These are phyloP conservation scores for Cercospora sp. DNA, from an alignment of 2,329 filamentous ascomycete species.

Conservation along the genomic window DNA sequence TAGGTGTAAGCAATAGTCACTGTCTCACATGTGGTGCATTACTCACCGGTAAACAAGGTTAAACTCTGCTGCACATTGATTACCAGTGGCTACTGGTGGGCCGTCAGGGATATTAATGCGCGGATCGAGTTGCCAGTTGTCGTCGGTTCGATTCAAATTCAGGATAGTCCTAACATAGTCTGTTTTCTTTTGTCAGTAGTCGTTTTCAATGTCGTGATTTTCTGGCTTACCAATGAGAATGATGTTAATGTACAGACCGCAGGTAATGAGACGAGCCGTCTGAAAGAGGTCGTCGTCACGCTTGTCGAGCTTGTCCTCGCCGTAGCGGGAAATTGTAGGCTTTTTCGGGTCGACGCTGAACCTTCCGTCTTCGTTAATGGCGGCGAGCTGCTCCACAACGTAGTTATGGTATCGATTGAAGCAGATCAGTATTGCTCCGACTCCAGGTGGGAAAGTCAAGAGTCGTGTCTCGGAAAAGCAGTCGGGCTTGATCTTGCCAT, in stretches of 20 bases:
- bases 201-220: background rate
- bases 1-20: constrained; percentile 41
- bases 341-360: constrained; percentile 69
- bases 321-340: constrained; percentile 37
- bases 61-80: constrained; percentile 56
- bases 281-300: constrained; percentile 54
- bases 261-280: constrained; percentile 53
- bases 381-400: constrained; percentile 72
- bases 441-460: constrained; percentile 66
- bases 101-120: constrained; percentile 42
- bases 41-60: constrained; percentile 42
- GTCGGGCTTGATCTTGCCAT: constrained; percentile 70
- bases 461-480: constrained; percentile 67
- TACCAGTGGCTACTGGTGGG: constrained; percentile 48
- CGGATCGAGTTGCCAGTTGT: constrained; percentile 48
- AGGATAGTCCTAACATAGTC: constrained; percentile 57
- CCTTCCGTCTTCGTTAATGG: constrained; percentile 81
- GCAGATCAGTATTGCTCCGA: constrained; percentile 67
- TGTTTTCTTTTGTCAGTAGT: background rate
- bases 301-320: constrained; percentile 36
- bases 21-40: too few relatives aligned
- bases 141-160: constrained; percentile 48
- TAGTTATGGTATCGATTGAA: constrained; percentile 82
- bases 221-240: constrained; percentile 42
- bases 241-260: constrained; percentile 56